Evolutionary conservation across 2,329 filamentous ascomycete genomes (phyloP), one percentile per base, ranked within the genome.

Genomic region (Trichophyton equinum): DNA sequence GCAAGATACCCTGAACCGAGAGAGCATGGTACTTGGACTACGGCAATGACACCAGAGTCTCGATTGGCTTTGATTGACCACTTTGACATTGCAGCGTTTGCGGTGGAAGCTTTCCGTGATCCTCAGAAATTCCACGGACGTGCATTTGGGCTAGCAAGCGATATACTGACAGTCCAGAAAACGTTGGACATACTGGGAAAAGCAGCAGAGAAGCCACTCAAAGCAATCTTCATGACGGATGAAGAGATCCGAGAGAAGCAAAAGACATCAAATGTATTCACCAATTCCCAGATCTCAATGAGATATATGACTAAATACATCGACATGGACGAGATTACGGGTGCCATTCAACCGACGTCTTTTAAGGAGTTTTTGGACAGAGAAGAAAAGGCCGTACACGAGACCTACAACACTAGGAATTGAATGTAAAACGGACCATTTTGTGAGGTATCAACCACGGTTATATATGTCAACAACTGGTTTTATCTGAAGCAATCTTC

Each of bases 11-110:
- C 27, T 30, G 47, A 53, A 9, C 47, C 27, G 13, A 25, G 20
- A 20, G 27, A 30, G 4, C 20, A 53, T 25, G 47, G 47, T 53
- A 30, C 27, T 9, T 53, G 47, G 47, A 25, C 47, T 13, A 53
- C 47, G 15, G 47, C 47, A 53, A 13, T 53, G 47, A 53, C 47
- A 30, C 20, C 47, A 22, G 13, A 53, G 15, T 5, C 47, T 13
- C 47, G 0, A 65, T 67, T 18, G 64, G 53, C 22, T 13, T 33
- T 57, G 9, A 57, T 33, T 15, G 53, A 57, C 22, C 53, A 57
- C 7, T 47, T 56, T 30, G 59, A 55, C n/a, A 30, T 57, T 36
- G 53, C 53, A 13, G 22, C n/a, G 13, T 20, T 57, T 38, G 40
- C 47, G 4, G 18, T 53, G 11, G 47, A 15, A 18, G 47, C 47